Evolutionary conservation across 805 yeast genomes (phyloP), one percentile per base, ranked within the genome.

Genomic region (Middelhovenomyces tepae): DNA sequence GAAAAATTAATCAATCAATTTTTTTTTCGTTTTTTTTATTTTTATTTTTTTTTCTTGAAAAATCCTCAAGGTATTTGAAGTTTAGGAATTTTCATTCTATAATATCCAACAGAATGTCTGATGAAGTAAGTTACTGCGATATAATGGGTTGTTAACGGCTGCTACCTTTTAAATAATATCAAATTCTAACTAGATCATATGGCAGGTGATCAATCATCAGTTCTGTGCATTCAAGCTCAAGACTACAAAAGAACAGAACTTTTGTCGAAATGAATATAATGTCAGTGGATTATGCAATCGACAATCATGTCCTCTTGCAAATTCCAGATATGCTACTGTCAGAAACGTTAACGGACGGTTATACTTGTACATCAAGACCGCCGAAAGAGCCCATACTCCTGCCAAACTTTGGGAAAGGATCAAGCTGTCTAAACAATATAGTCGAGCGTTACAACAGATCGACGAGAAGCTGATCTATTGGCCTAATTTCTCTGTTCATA

Each of bases 351-450:
- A 56, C 30, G 62, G 62, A 18, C 41, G 50, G 30, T 46, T 55
- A 22, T 57, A 53, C 28, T 41, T 57, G 4, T 91, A 91, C 61
- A 91, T 91, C 85, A 91, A 91, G 57, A 91, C 97, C 1, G 94
- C 93, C 1, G 99, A 91, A 64, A 76, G 99, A 62, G 93, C 94
- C 14, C 97, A 91, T 55, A 82, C 86, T 43, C 99, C 99, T 9
- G 75, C 82, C 27, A 80, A 81, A 49, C 64, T 84, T 56, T 91
- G 99, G 99, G 96, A 91, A 61, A 73, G 96, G 50, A 80, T 91
- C 53, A 81, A 78, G 57, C 68, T 91, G 40, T 81, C 91, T 29
- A 86, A 84, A 59, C 87, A 91, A 58, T 91, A 86, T 57, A 70
- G 78, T 34, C 81, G 73, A 55, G 97, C 97, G 1, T 67, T 91